These are phyloP conservation scores for Neurospora sp. DNA, from an alignment of 2,329 filamentous ascomycete species.

Conservation along the genomic window DNA sequence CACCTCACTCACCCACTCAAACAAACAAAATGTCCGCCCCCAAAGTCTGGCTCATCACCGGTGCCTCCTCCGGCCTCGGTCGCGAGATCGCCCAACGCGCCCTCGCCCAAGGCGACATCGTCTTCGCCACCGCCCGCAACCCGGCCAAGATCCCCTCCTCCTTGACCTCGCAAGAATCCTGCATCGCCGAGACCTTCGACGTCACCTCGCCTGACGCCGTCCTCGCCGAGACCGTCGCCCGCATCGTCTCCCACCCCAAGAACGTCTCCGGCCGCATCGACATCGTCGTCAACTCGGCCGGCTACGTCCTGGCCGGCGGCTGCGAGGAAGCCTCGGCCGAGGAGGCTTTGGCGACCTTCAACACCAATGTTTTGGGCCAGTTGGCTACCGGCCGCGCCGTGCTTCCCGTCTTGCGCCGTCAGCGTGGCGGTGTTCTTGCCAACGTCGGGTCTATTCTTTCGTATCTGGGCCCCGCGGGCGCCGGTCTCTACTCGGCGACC, in stretches of 20 bases:
- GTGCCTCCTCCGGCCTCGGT: slow-evolving; percentile 5
- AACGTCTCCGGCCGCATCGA: slow-evolving; percentile 7
- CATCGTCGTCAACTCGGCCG: slow-evolving; percentile 11
- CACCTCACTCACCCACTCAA: neutral
- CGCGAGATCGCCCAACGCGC: slow-evolving; percentile 1
- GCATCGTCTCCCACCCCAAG: slow-evolving; percentile 4
- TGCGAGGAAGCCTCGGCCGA: slow-evolving; percentile 7
- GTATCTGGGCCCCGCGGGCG: slow-evolving; percentile 4
- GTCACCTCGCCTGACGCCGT: neutral
- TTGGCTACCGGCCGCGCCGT: slow-evolving; percentile 9
- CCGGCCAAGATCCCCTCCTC: neutral
- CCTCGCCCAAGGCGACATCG: slow-evolving; percentile 2
- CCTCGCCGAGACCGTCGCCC: slow-evolving; percentile 3
- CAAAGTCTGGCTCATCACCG: slow-evolving; percentile 3
- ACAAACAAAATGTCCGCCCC: neutral
- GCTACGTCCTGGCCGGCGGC: slow-evolving; percentile 7
- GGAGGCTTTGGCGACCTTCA: slow-evolving; percentile 6
- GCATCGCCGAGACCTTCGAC: neutral
- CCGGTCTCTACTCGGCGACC: slow-evolving; percentile 8
- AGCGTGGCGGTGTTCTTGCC: neutral
- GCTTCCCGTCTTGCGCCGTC: slow-evolving; percentile 4
- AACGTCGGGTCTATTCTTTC: slow-evolving; percentile 7
- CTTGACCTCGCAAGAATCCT: neutral
- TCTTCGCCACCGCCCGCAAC: slow-evolving; percentile 7
- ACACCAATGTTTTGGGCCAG: slow-evolving; percentile 8